phyloP scores from a whole-genome alignment of 23 red algal genomes.

The Chondrus crispus region DNA sequence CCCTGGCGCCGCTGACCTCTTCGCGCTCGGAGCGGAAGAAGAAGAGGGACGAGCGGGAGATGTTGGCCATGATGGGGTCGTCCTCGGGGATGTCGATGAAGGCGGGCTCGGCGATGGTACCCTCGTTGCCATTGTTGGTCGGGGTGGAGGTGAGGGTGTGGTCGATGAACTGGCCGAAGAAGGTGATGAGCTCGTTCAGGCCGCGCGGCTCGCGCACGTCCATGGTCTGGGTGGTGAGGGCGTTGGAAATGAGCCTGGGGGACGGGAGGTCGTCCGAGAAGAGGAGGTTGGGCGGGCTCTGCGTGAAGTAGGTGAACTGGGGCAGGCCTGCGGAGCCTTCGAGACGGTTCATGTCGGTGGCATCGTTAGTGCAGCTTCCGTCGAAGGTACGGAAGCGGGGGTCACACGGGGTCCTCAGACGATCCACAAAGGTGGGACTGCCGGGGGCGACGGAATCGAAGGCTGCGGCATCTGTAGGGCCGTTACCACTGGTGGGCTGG shows the following conservation, averaged over 20 bases:
- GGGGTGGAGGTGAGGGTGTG: conserved; percentile 52
- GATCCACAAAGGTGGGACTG: neutral
- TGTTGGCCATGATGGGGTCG: conserved; percentile 48
- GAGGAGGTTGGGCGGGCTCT: neutral
- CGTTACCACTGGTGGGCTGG: neutral
- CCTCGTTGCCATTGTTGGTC: neutral
- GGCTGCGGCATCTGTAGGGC: neutral
- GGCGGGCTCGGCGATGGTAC: neutral
- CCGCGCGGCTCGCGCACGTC: conserved; percentile 1
- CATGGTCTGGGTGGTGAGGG: neutral
- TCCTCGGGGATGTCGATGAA: conserved; percentile 27
- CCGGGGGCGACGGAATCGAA: neutral
- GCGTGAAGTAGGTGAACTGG: conserved; percentile 12
- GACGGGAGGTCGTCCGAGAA: conserved; percentile 2
- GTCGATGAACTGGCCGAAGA: conserved; percentile 67
- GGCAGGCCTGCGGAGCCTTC: conserved; percentile 19
- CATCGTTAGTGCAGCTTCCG: conserved; percentile 2
- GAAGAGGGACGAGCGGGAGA: neutral
- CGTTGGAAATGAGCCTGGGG: conserved; percentile 56
- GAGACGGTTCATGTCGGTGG: neutral
- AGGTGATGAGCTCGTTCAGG: conserved; percentile 47
- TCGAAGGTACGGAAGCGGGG: neutral
- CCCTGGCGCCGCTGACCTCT: neutral
- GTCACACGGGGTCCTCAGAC: neutral
- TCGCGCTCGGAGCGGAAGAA: conserved; percentile 37